These are phyloP conservation scores for Zea mays DNA, from an alignment of 176 grass and related monocot species.

Conservation along the genomic window DNA sequence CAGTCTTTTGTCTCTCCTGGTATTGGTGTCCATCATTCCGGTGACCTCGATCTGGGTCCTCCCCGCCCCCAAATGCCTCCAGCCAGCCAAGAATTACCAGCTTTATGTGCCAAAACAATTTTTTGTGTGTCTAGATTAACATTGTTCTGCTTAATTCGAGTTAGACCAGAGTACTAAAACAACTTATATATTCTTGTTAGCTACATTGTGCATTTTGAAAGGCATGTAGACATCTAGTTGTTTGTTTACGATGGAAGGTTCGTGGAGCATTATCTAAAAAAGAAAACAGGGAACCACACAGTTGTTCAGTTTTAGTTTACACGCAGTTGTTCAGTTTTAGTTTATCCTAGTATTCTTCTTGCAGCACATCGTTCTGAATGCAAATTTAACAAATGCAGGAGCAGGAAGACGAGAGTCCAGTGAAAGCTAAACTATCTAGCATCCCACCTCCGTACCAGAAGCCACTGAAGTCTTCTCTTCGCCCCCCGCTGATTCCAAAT, in stretches of 20 bases:
- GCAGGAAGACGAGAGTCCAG: constrained; percentile 32
- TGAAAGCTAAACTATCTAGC: constrained; percentile 54
- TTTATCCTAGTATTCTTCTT: constrained; percentile 8
- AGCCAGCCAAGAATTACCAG: constrained; percentile 1
- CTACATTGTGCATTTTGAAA: no score
- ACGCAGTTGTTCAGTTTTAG: constrained; percentile 17
- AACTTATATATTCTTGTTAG: constrained; percentile 1
- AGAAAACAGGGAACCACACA: background rate
- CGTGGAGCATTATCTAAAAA: background rate
- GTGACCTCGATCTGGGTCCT: constrained; percentile 14
- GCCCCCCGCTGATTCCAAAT: constrained; percentile 58
- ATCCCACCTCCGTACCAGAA: constrained; percentile 61
- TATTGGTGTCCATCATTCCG: constrained; percentile 38
- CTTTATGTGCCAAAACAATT: background rate
- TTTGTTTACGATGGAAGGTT: no score
- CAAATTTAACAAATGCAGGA: constrained; percentile 44
- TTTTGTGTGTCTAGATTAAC: background rate
- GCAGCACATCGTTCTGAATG: constrained; percentile 40
- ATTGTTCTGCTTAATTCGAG: background rate
- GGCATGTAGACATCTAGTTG: no score
- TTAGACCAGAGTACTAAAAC: background rate
- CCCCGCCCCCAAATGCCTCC: background rate
- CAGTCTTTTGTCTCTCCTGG: constrained; percentile 45
- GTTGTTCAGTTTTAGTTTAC: constrained; percentile 18
- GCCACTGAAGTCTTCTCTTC: constrained; percentile 48